A percentile compares a stretch with the other conserved stretches of the same genome.
Evolutionary conservation across 2,329 filamentous ascomycete genomes (phyloP).

Genomic region (Fonsecaea erecta): DNA sequence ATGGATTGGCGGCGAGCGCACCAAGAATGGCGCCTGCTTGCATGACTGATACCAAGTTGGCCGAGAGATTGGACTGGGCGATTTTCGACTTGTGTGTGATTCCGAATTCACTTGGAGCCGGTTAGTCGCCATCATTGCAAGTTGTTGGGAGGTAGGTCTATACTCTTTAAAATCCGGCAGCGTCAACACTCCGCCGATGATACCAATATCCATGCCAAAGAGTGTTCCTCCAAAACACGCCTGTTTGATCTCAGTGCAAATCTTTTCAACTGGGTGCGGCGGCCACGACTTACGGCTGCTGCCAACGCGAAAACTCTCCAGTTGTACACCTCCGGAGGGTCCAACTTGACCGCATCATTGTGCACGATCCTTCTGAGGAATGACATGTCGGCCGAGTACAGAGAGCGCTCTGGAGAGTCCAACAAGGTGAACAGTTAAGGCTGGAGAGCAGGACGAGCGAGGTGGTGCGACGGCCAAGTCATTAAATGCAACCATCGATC

Average conservation of each 20-base stretch:
- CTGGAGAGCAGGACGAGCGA: slow-evolving; percentile 1
- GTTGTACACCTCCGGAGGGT: slow-evolving; percentile 71
- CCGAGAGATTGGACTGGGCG: slow-evolving; percentile 60
- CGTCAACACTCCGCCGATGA: slow-evolving; percentile 69
- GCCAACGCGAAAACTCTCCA: slow-evolving; percentile 70
- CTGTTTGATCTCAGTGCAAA: slow-evolving; percentile 34
- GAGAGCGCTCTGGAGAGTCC: not conserved
- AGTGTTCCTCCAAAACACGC: slow-evolving; percentile 72
- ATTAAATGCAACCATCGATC: slow-evolving; percentile 11
- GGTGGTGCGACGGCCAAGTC: not conserved
- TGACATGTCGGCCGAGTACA: slow-evolving; percentile 13
- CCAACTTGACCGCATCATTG: slow-evolving; percentile 72
- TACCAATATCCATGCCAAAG: slow-evolving; percentile 69
- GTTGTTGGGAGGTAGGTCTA: slow-evolving; percentile 29
- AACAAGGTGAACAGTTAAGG: not conserved
- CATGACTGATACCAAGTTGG: slow-evolving; percentile 73
- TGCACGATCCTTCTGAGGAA: slow-evolving; percentile 63
- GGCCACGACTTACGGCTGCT: slow-evolving; percentile 53
- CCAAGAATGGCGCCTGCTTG: slow-evolving; percentile 71
- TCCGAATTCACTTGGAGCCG: slow-evolving; percentile 56
- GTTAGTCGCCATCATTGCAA: slow-evolving; percentile 29
- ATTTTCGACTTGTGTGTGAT: slow-evolving; percentile 49
- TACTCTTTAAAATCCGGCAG: slow-evolving; percentile 63
- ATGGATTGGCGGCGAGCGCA: slow-evolving; percentile 56
- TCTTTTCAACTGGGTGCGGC: not conserved